Percentiles rank a stretch among this genome's conserved stretches.
Evolutionary conservation across 495 filamentous ascomycete species (phyloP).

Genomic region (Physcia stellaris): DNA sequence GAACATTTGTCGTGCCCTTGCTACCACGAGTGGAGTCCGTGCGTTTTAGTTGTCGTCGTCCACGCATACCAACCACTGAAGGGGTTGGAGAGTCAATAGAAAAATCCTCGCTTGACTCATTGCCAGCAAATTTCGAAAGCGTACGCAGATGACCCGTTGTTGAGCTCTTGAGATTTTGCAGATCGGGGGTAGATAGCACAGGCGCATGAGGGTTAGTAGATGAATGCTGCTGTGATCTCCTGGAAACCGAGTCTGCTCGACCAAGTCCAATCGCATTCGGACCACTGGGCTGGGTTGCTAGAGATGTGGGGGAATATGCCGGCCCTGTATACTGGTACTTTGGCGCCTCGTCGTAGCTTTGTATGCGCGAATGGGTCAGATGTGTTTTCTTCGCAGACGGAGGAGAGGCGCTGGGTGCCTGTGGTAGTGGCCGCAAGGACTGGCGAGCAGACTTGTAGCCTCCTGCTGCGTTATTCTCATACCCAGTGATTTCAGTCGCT

Average conservation of each 20-base stretch:
- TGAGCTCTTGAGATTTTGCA: slow-evolving; percentile 67
- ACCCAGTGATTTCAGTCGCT: slow-evolving; percentile 26
- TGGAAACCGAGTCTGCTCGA: slow-evolving; percentile 19
- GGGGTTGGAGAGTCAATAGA: slow-evolving; percentile 56
- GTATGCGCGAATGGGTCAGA: slow-evolving; percentile 28
- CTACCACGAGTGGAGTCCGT: slow-evolving; percentile 42
- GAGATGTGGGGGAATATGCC: slow-evolving; percentile 18
- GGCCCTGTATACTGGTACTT: slow-evolving; percentile 21
- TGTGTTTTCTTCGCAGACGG: slow-evolving; percentile 17
- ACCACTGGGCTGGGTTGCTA: slow-evolving; percentile 19
- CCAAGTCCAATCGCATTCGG: slow-evolving; percentile 21
- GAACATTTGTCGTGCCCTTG: slow-evolving; percentile 30
- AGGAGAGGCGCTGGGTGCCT: slow-evolving; percentile 42
- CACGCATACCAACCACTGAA: slow-evolving; percentile 78
- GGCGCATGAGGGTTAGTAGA: slow-evolving; percentile 31
- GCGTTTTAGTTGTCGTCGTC: slow-evolving; percentile 69
- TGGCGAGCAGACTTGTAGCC: slow-evolving; percentile 59
- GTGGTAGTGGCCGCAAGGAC: slow-evolving; percentile 64
- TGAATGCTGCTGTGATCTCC: slow-evolving; percentile 27
- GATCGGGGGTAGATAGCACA: slow-evolving; percentile 44
- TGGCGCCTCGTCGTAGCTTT: slow-evolving; percentile 32
- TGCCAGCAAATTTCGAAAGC: slow-evolving; percentile 71
- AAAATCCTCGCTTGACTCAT: slow-evolving; percentile 63
- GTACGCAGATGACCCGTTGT: slow-evolving; percentile 80
- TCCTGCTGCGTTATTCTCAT: slow-evolving; percentile 29